A percentile compares a stretch with the other conserved stretches of the same genome.
These are phyloP conservation scores for Serpula lacrymans DNA, from an alignment of 768 basidiomycete genomes.

Conservation along the genomic window DNA sequence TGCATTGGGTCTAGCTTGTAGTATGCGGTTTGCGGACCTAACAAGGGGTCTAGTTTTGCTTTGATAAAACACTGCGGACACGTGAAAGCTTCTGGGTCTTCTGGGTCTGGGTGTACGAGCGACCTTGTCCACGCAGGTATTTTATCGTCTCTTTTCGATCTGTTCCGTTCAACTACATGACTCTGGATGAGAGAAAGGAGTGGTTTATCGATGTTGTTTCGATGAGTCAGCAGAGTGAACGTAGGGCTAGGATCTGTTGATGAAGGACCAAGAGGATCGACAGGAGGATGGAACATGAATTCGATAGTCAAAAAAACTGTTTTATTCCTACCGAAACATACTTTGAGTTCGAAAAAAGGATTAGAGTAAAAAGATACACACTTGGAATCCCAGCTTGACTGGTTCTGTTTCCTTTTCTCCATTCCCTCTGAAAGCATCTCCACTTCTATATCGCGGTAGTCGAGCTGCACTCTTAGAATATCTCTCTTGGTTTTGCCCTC, in stretches of 20 bases:
- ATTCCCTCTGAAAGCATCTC: slow-evolving; percentile 80
- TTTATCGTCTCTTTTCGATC: slow-evolving; percentile 41
- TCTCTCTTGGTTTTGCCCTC: slow-evolving; percentile 55
- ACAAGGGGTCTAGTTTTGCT: slow-evolving; percentile 34
- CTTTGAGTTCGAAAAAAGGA: slow-evolving; percentile 11
- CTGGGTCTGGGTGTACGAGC: slow-evolving; percentile 50
- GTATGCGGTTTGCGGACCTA: slow-evolving; percentile 36
- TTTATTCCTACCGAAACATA: slow-evolving; percentile 52
- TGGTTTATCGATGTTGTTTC: slow-evolving; percentile 46
- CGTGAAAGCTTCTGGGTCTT: slow-evolving; percentile 53
- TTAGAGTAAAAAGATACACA: slow-evolving; percentile 29
- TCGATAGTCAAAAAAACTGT: slow-evolving; percentile 70
- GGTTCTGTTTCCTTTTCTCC: slow-evolving; percentile 73
- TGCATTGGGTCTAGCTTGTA: slow-evolving; percentile 53
- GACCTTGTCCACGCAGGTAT: slow-evolving; percentile 54
- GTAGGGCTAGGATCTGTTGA: slow-evolving; percentile 35
- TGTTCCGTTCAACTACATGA: slow-evolving; percentile 38
- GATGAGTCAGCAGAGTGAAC: slow-evolving; percentile 60
- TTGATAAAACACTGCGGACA: slow-evolving; percentile 61
- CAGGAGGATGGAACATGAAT: slow-evolving; percentile 60
- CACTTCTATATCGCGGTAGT: slow-evolving; percentile 64
- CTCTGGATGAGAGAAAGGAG: slow-evolving; percentile 50
- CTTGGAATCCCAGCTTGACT: slow-evolving; percentile 82
- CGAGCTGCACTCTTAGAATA: slow-evolving; percentile 64
- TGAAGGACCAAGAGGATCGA: slow-evolving; percentile 37